Evolutionary conservation across 176 grass and related monocot genomes (phyloP), one percentile per base, ranked within the genome.

Genomic region (Bromus sterilis): DNA sequence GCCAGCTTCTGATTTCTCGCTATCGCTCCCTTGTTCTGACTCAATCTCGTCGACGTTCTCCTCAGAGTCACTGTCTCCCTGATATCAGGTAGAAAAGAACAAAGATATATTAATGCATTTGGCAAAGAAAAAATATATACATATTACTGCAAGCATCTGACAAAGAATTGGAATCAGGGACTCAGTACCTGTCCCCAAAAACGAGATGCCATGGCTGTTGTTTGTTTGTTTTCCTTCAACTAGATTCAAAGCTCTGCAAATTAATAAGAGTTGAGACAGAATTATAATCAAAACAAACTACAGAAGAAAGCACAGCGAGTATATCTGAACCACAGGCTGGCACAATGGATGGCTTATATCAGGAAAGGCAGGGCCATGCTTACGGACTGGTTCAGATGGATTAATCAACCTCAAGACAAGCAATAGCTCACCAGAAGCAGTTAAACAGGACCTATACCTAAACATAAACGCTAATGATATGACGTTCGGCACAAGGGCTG

Each of bases 31-130:
- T 78, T 81, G 63, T 81, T 82, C 87, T 24, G 87, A 85, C 64
- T 82, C 64, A 6, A 81, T 26, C 20, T 76, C 77, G 44, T 93
- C 87, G 25, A 86, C 91, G 28, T 94, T 87, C 46, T 97, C 94
- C 37, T 97, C 91, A 0, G 94, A 86, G 18, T 97, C 94, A 16
- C 91, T 97, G 74, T 85, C 91, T 18, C 87, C 94, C 94, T 94
- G 89, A 71, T 73, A 59, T 61, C 69, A 11, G 29, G 15, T 71
- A 18, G 11, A 78, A 57, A 1, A 71, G 39, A 71, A 44, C 39
- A 1, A 73, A 75, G 41, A 14, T 72, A 74, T 61, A 44, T 70
- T 24, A 57, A 74, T n/a, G 42, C 12, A 75, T 40, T 39, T 33
- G 74, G 31, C 13, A 1, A 43, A 15, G 23, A 21, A 5, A 42